phyloP scores from a whole-genome alignment of 1,139 yeast genomes.

The Suzukiozyma palmioleophila region DNA sequence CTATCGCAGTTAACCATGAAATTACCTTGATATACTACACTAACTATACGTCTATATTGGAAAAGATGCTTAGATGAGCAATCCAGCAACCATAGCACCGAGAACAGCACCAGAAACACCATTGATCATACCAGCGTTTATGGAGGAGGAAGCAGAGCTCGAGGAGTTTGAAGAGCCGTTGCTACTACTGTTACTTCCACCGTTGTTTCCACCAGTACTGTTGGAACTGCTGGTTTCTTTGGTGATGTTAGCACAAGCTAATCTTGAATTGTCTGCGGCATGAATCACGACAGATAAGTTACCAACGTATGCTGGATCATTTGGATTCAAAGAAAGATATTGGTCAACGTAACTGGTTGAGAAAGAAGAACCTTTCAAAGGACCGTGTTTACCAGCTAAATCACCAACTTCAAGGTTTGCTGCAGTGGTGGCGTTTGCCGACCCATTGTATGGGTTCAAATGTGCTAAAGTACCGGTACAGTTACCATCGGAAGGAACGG shows the following conservation, averaged over 20 bases:
- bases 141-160: not conserved
- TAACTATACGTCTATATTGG: too few relatives aligned
- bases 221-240: not conserved
- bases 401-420: slow-evolving; percentile 36
- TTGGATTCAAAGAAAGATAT: slow-evolving; percentile 36
- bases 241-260: slow-evolving; percentile 41
- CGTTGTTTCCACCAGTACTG: not conserved
- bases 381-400: slow-evolving; percentile 41
- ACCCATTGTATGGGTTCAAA: slow-evolving; percentile 39
- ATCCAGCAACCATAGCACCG: not conserved
- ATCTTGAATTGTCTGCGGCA: slow-evolving; percentile 26
- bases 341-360: slow-evolving; percentile 27
- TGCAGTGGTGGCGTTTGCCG: slow-evolving; percentile 19
- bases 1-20: too few relatives aligned
- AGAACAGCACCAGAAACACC: not conserved
- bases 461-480: slow-evolving; percentile 36
- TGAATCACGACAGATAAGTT: slow-evolving; percentile 37
- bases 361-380: slow-evolving; percentile 21
- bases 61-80: not conserved
- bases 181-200: not conserved
- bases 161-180: not conserved
- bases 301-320: slow-evolving; percentile 32
- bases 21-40: too few relatives aligned
- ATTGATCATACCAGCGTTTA: not conserved
- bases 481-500: slow-evolving; percentile 37